Conservation (phyloP, 2,329 filamentous ascomycete species). For the Furcasterigmium furcatum region DNA sequence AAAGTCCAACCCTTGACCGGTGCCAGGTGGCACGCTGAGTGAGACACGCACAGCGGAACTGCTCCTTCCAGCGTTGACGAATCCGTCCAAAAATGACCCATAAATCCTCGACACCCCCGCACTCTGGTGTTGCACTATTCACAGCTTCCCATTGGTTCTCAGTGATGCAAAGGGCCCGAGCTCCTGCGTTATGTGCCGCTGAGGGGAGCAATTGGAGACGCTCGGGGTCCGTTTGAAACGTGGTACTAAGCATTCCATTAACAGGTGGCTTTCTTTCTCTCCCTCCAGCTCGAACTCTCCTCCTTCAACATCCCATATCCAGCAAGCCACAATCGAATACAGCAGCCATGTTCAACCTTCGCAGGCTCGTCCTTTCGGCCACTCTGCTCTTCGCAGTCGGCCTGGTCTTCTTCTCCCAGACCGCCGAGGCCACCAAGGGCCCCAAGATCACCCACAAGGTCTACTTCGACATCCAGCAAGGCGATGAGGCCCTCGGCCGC, state of each 20-base stretch:
- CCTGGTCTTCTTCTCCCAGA: slow-evolving; percentile 73
- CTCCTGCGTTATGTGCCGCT: not conserved
- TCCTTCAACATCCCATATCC: slow-evolving; percentile 3
- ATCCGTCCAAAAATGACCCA: too few species aligned
- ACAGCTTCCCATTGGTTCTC: not conserved
- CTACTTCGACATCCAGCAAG: slow-evolving; percentile 80
- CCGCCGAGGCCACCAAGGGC: slow-evolving; percentile 73
- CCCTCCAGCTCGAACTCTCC: too few species aligned
- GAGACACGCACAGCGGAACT: too few species aligned
- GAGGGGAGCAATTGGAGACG: not conserved
- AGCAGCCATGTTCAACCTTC: slow-evolving; percentile 69
- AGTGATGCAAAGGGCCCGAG: not conserved
- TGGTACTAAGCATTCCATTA: not conserved
- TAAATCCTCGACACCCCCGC: not conserved
- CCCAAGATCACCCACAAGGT: slow-evolving; percentile 97
- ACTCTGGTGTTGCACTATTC: not conserved
- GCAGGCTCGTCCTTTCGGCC: slow-evolving; percentile 67
- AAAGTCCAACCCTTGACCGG: too few species aligned
- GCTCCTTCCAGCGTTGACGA: too few species aligned
- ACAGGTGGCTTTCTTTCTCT: slow-evolving; percentile 1
- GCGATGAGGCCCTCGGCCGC: slow-evolving; percentile 69
- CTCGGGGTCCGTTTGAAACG: slow-evolving; percentile 3
- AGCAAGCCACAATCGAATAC: slow-evolving; percentile 6
- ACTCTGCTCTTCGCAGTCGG: slow-evolving; percentile 74
- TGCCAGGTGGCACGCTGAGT: too few species aligned